phyloP scores from a whole-genome alignment of 495 filamentous ascomycete genomes.

The Podospora comata region DNA sequence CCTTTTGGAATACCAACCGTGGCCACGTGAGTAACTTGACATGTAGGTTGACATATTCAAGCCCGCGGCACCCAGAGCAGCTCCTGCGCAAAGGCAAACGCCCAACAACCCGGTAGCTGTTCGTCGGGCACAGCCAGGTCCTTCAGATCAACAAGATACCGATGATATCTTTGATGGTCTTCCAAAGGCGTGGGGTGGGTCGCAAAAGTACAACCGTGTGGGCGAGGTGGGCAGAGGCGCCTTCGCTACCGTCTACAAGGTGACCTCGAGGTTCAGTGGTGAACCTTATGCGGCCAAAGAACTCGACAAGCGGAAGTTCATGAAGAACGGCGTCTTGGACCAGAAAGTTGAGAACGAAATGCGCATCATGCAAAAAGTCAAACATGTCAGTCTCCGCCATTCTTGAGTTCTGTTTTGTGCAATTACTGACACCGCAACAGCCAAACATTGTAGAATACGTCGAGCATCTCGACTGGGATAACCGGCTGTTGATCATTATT shows the following conservation, averaged over 20 bases:
- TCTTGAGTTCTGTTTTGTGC: neutral
- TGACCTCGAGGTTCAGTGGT: slow-evolving; percentile 76
- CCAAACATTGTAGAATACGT: slow-evolving; percentile 89
- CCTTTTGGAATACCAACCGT: neutral
- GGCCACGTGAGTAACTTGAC: slow-evolving; percentile 2
- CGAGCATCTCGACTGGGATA: slow-evolving; percentile 72
- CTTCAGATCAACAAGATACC: neutral
- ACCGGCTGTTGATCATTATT: slow-evolving; percentile 80
- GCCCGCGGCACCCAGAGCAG: slow-evolving; percentile 10
- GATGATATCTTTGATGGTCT: slow-evolving; percentile 24
- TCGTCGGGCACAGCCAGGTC: slow-evolving; percentile 9
- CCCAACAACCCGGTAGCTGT: slow-evolving; percentile 9
- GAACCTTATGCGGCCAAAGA: slow-evolving; percentile 84
- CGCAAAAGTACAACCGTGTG: slow-evolving; percentile 75
- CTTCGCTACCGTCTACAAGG: slow-evolving; percentile 86
- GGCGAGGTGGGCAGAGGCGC: slow-evolving; percentile 84
- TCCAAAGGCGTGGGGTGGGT: slow-evolving; percentile 69
- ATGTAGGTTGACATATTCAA: slow-evolving; percentile 34
- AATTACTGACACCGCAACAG: slow-evolving; percentile 37
- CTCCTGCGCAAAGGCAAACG: neutral
- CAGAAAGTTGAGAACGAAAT: slow-evolving; percentile 92
- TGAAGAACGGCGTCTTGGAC: slow-evolving; percentile 80
- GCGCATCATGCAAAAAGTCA: slow-evolving; percentile 79
- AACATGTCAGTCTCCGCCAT: slow-evolving; percentile 59
- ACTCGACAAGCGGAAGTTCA: slow-evolving; percentile 81